phyloP scores from a whole-genome alignment of 306 rosid species.

The Lablab purpureus region DNA sequence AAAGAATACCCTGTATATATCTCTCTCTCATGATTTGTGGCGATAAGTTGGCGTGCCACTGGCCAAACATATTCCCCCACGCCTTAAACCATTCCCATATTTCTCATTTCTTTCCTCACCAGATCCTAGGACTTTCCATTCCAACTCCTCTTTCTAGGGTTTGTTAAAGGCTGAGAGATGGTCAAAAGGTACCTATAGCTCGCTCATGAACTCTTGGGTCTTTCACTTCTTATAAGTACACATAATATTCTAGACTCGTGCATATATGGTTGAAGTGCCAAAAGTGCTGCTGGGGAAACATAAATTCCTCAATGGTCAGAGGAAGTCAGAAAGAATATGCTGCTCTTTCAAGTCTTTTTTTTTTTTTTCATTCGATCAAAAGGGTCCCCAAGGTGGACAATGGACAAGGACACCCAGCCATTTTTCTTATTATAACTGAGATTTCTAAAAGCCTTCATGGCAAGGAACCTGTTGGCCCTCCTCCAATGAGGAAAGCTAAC shows the following conservation, averaged over 20 bases:
- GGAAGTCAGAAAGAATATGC: conserved; percentile 49
- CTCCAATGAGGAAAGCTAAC: conserved; percentile 58
- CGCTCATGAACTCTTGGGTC: conserved; percentile 18
- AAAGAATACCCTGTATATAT: conserved; percentile 17
- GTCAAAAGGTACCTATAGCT: conserved; percentile 52
- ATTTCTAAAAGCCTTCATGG: conserved; percentile 45
- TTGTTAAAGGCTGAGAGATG: conserved; percentile 43
- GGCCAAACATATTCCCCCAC: conserved; percentile 82
- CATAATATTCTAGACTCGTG: conserved; percentile 41
- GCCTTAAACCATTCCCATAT: conserved; percentile 68
- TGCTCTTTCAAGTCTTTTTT: conserved; percentile 46
- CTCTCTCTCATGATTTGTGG: conserved; percentile 77
- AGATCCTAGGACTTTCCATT: conserved; percentile 81
- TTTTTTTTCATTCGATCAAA: conserved; percentile 45
- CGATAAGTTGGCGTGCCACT: conserved; percentile 93
- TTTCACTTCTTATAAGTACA: conserved; percentile 28
- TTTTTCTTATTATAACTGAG: conserved; percentile 58
- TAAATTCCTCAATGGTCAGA: conserved; percentile 45
- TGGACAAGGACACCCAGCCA: conserved; percentile 57
- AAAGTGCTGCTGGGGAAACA: conserved; percentile 46
- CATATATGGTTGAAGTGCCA: conserved; percentile 35
- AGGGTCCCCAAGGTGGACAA: conserved; percentile 44
- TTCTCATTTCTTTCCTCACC: conserved; percentile 67
- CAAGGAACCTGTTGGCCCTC: conserved; percentile 61
- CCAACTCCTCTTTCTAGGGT: conserved; percentile 42